phyloP scores from a whole-genome alignment of 2,329 filamentous ascomycete genomes.

The Aspergillus tubingensis region DNA sequence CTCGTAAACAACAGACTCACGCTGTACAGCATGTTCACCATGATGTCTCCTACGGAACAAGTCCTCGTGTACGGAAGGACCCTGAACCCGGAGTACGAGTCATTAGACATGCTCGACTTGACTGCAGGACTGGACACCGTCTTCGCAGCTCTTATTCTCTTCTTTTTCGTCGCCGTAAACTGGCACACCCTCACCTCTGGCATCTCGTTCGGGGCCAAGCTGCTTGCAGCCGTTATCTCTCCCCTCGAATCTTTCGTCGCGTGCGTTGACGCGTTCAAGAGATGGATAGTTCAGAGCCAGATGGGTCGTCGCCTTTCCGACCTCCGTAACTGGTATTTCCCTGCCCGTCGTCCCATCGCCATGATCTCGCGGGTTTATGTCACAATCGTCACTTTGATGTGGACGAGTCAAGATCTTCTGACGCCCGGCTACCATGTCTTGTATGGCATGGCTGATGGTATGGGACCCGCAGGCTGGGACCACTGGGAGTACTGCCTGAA shows the following conservation, averaged over 20 bases:
- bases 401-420: conserved; percentile 5
- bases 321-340: conserved; percentile 13
- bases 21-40: conserved; percentile 1
- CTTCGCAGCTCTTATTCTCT: conserved; percentile 12
- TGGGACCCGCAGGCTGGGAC: conserved; percentile 1
- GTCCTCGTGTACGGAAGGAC: conserved; percentile 18
- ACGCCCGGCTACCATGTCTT: conserved; percentile 9
- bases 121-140: conserved; percentile 10
- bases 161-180: background rate
- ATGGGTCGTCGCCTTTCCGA: background rate
- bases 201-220: background rate
- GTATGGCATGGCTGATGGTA: conserved; percentile 7
- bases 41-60: conserved; percentile 20
- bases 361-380: conserved; percentile 1
- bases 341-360: conserved; percentile 8
- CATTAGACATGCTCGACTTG: conserved; percentile 13
- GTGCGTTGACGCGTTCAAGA: background rate
- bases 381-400: background rate
- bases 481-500: conserved; percentile 12
- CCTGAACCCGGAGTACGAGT: conserved; percentile 4
- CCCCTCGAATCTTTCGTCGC: background rate
- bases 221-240: background rate
- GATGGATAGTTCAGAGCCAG: background rate
- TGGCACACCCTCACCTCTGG: conserved; percentile 7
- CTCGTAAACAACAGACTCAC: no score